Evolutionary conservation across 2,329 filamentous ascomycete genomes (phyloP), one percentile per base, ranked within the genome.

Genomic region (Paecilomyces niveus): DNA sequence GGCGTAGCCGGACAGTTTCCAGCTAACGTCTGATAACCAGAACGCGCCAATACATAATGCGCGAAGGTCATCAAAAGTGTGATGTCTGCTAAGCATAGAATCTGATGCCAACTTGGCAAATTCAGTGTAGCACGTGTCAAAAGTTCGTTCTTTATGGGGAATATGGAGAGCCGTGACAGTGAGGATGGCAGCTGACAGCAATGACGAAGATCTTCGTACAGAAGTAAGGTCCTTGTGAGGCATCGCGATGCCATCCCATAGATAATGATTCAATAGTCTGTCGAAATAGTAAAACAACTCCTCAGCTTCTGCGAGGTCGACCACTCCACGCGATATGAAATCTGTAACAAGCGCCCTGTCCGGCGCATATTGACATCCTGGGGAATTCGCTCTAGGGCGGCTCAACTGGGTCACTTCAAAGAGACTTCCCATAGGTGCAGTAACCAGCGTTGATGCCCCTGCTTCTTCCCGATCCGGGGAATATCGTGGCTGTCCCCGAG

Each of bases 1-100:
- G 9, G 73, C 74, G 61, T 76, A 73, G 2, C 73, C 74, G n/a
- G 74, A 76, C 2, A 76, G 62, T 58, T 75, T 81, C 79, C 69
- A 79, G 72, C 62, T 80, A 15, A 83, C 76, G 64, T 84, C 80
- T 22, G 79, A 78, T 8, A 84, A 74, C 81, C 81, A 84, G 62
- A 82, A 83, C 4, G 80, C 78, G 7, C 77, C 81, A 51, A 83
- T 80, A 60, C 81, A 83, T 54, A 84, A 68, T 2, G 80, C 81
- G 32, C 80, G 76, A 56, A 84, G 71, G 62, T 80, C 78, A 61
- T 83, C 80, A 57, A 79, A 67, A 45, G 79, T 78, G 55, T 81
- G 76, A 50, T 80, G 78, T 45, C 78, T 74, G 58, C 78, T 78
- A 54, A 83, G 78, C 76, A 83, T 80, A 1, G 80, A 78, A 51